These are phyloP conservation scores for Cordyceps militaris DNA, from an alignment of 2,329 filamentous ascomycete genomes.

Conservation along the genomic window DNA sequence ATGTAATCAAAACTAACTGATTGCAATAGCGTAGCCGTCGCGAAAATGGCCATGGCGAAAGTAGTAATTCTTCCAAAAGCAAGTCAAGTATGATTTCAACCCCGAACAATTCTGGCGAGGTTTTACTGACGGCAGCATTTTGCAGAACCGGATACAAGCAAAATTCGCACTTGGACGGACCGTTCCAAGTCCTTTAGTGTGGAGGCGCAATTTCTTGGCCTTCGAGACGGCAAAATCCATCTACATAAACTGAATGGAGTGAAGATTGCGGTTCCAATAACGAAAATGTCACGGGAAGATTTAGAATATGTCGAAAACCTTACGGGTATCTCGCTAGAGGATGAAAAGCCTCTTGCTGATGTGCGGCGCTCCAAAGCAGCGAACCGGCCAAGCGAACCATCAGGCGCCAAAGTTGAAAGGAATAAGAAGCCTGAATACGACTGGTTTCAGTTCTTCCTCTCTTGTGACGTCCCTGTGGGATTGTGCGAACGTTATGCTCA, in stretches of 20 bases:
- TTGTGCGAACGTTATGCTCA: constrained; percentile 92
- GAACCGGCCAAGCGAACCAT: constrained; percentile 24
- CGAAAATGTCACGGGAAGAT: constrained; percentile 93
- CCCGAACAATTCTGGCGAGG: background rate
- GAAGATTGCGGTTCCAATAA: constrained; percentile 91
- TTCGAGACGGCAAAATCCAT: constrained; percentile 95
- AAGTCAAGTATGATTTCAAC: constrained; percentile 61
- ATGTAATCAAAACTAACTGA: constrained; percentile 49
- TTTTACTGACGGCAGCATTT: constrained; percentile 8
- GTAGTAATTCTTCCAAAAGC: constrained; percentile 44
- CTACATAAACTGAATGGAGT: constrained; percentile 96
- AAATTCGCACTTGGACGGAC: constrained; percentile 91
- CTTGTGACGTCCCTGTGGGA: constrained; percentile 83
- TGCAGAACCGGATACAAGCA: constrained; percentile 71
- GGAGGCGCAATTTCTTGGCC: constrained; percentile 89
- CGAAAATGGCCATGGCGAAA: constrained; percentile 57
- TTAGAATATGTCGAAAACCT: constrained; percentile 86
- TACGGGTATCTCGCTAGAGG: constrained; percentile 85
- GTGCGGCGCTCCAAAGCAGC: constrained; percentile 52
- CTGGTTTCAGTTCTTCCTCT: constrained; percentile 98
- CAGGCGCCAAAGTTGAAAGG: constrained; percentile 57
- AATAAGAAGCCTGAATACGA: constrained; percentile 72
- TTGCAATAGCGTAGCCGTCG: constrained; percentile 64
- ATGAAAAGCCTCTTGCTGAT: constrained; percentile 87
- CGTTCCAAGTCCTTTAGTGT: constrained; percentile 94